Evolutionary conservation across 805 yeast species (phyloP).

Genomic region (Groenewaldozyma tartarivorans): DNA sequence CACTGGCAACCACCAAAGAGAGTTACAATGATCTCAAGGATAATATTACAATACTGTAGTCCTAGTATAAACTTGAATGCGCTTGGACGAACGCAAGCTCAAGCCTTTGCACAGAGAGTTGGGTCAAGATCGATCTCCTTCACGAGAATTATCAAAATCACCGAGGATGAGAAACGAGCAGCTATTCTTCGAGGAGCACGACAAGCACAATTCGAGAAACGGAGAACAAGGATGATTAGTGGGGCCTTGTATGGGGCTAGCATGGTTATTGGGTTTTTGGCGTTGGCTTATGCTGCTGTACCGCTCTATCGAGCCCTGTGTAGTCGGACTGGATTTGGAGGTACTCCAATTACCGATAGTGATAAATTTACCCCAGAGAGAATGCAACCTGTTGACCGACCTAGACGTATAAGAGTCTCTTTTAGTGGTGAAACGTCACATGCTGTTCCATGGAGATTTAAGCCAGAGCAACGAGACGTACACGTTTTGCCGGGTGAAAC

Average conservation of each 20-base stretch:
- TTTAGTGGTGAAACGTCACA: constrained; percentile 91
- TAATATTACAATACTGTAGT: no score
- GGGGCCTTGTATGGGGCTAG: constrained; percentile 14
- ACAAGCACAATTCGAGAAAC: constrained; percentile 10
- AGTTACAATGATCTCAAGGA: no score
- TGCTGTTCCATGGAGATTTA: constrained; percentile 87
- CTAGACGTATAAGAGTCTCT: constrained; percentile 68
- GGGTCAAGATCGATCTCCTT: background rate
- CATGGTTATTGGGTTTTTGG: constrained; percentile 59
- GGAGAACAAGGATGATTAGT: constrained; percentile 7
- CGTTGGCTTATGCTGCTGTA: constrained; percentile 81
- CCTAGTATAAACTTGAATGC: no score
- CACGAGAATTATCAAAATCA: background rate
- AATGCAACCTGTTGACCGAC: constrained; percentile 77
- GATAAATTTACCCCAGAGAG: constrained; percentile 77
- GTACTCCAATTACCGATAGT: constrained; percentile 83
- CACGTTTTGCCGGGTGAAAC: constrained; percentile 94
- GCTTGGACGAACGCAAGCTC: no score
- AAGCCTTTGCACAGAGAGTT: no score
- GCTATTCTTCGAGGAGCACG: constrained; percentile 17
- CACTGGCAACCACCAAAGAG: no score
- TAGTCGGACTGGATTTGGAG: constrained; percentile 93
- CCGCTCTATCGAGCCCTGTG: constrained; percentile 88
- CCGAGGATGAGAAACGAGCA: constrained; percentile 11
- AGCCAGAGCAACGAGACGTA: constrained; percentile 91